phyloP scores from a whole-genome alignment of 192 early-diverging fungal genomes.

The Glomus cerebriforme region DNA sequence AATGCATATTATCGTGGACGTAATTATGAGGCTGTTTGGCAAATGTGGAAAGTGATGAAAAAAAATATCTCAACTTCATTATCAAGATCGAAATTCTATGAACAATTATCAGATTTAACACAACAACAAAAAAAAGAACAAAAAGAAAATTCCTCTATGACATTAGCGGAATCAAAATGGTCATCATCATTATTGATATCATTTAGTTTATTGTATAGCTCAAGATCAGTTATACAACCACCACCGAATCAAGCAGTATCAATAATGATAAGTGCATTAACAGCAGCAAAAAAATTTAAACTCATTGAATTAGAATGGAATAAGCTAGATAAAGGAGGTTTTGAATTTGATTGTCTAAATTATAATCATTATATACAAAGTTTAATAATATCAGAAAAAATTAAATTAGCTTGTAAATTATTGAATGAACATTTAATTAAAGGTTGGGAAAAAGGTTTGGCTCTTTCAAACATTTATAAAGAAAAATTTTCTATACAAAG shows the following conservation, averaged over 20 bases:
- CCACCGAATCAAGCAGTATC: conserved; percentile 45
- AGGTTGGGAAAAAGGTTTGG: conserved; percentile 23
- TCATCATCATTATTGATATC: conserved; percentile 13
- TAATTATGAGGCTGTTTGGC: conserved; percentile 47
- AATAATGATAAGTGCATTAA: conserved; percentile 48
- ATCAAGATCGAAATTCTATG: neutral
- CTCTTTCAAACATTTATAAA: neutral
- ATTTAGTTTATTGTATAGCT: conserved; percentile 31
- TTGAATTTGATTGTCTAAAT: conserved; percentile 53
- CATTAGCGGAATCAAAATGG: neutral
- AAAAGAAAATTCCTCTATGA: neutral
- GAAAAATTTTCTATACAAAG: neutral
- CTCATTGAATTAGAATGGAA: conserved; percentile 47
- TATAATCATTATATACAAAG: conserved; percentile 53
- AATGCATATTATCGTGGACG: conserved; percentile 42
- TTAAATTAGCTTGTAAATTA: conserved; percentile 44
- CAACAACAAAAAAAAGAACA: neutral
- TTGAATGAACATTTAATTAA: conserved; percentile 37
- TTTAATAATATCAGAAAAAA: conserved; percentile 36
- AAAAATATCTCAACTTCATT: conserved; percentile 2
- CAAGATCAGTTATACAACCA: conserved; percentile 17
- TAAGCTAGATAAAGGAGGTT: conserved; percentile 36
- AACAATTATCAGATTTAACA: neutral
- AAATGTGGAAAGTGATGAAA: conserved; percentile 49
- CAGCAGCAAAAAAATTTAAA: conserved; percentile 33